Percentiles rank a stretch among this genome's conserved stretches.
phyloP scores from a whole-genome alignment of 2,329 filamentous ascomycete genomes.

The Onygenales sp. region DNA sequence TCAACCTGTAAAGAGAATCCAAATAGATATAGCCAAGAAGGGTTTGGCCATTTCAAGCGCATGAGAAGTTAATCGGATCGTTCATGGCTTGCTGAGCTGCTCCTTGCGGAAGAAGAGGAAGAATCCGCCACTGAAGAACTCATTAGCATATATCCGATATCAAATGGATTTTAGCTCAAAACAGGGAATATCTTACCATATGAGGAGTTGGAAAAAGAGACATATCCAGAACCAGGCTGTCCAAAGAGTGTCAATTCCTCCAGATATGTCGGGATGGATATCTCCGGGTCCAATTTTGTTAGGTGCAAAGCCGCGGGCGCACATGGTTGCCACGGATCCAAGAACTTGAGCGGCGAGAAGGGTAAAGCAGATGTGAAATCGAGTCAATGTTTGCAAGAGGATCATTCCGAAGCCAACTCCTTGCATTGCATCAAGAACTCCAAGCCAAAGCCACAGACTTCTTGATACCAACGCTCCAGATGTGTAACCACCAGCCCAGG shows the following conservation, averaged over 20 bases:
- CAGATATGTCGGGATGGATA: constrained; percentile 51
- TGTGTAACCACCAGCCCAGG: constrained; percentile 50
- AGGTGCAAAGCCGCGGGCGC: constrained; percentile 51
- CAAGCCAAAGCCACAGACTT: constrained; percentile 57
- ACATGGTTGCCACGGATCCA: constrained; percentile 53
- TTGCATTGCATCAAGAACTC: constrained; percentile 55
- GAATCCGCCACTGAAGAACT: constrained; percentile 25
- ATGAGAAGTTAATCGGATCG: background rate
- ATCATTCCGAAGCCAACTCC: constrained; percentile 61
- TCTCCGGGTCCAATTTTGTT: constrained; percentile 52
- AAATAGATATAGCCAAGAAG: background rate
- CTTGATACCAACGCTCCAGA: constrained; percentile 48
- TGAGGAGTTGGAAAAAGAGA: constrained; percentile 46
- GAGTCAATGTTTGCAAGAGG: constrained; percentile 53
- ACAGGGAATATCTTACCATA: constrained; percentile 47
- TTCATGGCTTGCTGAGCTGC: constrained; percentile 35
- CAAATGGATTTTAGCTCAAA: background rate
- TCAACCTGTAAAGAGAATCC: background rate
- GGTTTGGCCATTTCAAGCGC: background rate
- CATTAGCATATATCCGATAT: constrained; percentile 1
- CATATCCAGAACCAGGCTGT: constrained; percentile 54
- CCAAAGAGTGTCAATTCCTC: constrained; percentile 25
- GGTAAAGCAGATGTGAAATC: constrained; percentile 46
- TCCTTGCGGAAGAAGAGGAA: constrained; percentile 37
- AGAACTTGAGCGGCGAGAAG: constrained; percentile 47